Conservation (phyloP, 2,329 filamentous ascomycete species). For the Diplodia seriata region DNA sequence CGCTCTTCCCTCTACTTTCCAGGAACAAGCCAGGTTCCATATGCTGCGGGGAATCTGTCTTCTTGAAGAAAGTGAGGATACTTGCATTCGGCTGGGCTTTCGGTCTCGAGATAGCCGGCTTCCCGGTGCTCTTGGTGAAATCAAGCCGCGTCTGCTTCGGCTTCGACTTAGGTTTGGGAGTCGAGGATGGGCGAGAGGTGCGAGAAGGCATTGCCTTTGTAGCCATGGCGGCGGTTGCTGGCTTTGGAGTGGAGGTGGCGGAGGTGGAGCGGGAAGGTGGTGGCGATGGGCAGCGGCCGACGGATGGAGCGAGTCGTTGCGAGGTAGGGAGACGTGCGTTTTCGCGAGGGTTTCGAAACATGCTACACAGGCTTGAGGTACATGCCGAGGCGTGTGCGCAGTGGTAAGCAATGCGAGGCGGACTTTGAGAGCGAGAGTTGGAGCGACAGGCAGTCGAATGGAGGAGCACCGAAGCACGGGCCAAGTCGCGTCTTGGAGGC, state of each 20-base stretch:
- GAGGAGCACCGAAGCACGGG: neutral
- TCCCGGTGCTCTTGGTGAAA: slow-evolving; percentile 44
- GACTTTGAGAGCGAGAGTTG: neutral
- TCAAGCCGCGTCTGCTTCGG: slow-evolving; percentile 47
- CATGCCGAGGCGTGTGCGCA: neutral
- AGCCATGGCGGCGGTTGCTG: slow-evolving; percentile 38
- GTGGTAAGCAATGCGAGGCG: neutral
- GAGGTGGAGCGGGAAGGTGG: slow-evolving; percentile 47
- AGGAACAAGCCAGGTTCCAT: slow-evolving; percentile 45
- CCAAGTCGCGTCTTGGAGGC: slow-evolving; percentile 12
- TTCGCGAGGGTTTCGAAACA: slow-evolving; percentile 64
- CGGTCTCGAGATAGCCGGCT: slow-evolving; percentile 42
- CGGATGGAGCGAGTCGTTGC: slow-evolving; percentile 52
- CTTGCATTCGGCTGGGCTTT: slow-evolving; percentile 56
- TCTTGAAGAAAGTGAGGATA: slow-evolving; percentile 63
- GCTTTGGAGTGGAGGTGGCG: slow-evolving; percentile 24
- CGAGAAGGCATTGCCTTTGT: slow-evolving; percentile 38
- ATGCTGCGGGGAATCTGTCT: slow-evolving; percentile 51
- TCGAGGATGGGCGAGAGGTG: slow-evolving; percentile 16
- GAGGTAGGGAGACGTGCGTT: slow-evolving; percentile 47
- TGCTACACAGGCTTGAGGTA: slow-evolving; percentile 37
- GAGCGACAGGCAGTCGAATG: neutral
- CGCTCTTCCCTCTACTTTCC: slow-evolving; percentile 39
- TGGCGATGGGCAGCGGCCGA: slow-evolving; percentile 62
- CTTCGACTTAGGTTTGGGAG: slow-evolving; percentile 38